A percentile compares a stretch with the other conserved stretches of the same genome.
Evolutionary conservation across 495 filamentous ascomycete genomes (phyloP).

Genomic region (Cudoniella acicularis): DNA sequence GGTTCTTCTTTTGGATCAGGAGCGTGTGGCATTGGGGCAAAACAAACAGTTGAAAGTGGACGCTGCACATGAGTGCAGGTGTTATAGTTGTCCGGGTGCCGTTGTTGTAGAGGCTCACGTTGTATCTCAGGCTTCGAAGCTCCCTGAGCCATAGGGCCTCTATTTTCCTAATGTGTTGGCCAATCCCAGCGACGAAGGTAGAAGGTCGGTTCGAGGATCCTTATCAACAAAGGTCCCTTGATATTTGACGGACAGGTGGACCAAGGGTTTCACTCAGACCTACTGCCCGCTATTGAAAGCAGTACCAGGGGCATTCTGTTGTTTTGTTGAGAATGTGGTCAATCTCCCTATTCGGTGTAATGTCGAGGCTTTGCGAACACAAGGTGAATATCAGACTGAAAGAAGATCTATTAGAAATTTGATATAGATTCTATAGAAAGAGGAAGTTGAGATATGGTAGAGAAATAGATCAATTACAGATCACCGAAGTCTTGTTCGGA

Average conservation of each 20-base stretch:
- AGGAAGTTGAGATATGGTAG: too few species aligned
- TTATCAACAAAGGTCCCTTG: neutral
- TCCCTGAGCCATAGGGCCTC: constrained; percentile 3
- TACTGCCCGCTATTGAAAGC: neutral
- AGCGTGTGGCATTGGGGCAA: neutral
- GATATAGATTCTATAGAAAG: too few species aligned
- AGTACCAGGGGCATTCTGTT: neutral
- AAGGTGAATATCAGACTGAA: neutral
- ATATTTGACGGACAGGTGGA: constrained; percentile 1
- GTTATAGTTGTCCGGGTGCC: constrained; percentile 13
- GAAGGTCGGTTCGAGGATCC: neutral
- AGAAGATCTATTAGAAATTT: neutral
- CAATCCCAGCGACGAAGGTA: neutral
- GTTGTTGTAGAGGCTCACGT: constrained; percentile 1
- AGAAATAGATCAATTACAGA: too few species aligned
- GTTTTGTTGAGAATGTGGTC: neutral
- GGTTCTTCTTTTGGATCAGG: constrained; percentile 13
- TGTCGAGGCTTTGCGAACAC: neutral
- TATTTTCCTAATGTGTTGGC: neutral
- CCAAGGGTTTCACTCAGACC: neutral
- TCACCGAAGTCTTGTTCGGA: too few species aligned
- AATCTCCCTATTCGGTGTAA: neutral
- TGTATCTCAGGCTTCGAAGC: constrained; percentile 3
- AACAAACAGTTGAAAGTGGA: constrained; percentile 12
- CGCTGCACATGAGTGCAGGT: constrained; percentile 10